Percentiles rank a stretch among this genome's conserved stretches.
Evolutionary conservation across 345 rosid species (phyloP).

Genomic region (Pistacia integerrima): DNA sequence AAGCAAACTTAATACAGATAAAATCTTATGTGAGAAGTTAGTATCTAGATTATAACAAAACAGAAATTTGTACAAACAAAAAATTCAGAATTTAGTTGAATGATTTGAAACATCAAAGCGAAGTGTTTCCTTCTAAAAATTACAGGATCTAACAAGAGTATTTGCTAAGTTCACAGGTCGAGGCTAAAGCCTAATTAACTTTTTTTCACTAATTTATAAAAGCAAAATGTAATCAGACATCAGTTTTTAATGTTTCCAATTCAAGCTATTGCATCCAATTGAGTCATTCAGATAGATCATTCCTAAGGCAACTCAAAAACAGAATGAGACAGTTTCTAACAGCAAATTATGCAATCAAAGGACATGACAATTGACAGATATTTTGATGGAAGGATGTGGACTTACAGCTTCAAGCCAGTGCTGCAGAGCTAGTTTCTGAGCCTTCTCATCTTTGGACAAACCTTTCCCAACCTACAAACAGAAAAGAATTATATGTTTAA

Average conservation of each 20-base stretch:
- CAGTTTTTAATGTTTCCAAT: neutral
- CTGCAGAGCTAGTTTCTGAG: constrained; percentile 70
- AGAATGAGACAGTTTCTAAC: neutral
- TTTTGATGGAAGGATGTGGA: neutral
- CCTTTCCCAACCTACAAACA: constrained; percentile 63
- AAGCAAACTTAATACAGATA: neutral
- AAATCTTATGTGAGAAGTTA: neutral
- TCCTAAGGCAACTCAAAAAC: neutral
- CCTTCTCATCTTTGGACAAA: constrained; percentile 67
- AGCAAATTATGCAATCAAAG: neutral
- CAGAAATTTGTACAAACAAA: neutral
- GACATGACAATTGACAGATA: neutral
- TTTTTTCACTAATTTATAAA: neutral
- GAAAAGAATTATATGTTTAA: constrained; percentile 3
- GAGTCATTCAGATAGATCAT: neutral
- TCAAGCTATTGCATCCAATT: neutral
- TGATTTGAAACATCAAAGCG: neutral
- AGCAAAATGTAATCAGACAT: neutral
- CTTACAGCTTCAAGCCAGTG: constrained; percentile 91
- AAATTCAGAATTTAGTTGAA: neutral
- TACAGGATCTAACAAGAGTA: neutral
- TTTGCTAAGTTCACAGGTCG: neutral
- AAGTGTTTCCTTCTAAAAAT: neutral
- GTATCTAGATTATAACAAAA: neutral
- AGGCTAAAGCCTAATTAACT: neutral